Evolutionary conservation across 176 grass and related monocot genomes (phyloP), one percentile per base, ranked within the genome.

Genomic region (Musa troglodytarum): DNA sequence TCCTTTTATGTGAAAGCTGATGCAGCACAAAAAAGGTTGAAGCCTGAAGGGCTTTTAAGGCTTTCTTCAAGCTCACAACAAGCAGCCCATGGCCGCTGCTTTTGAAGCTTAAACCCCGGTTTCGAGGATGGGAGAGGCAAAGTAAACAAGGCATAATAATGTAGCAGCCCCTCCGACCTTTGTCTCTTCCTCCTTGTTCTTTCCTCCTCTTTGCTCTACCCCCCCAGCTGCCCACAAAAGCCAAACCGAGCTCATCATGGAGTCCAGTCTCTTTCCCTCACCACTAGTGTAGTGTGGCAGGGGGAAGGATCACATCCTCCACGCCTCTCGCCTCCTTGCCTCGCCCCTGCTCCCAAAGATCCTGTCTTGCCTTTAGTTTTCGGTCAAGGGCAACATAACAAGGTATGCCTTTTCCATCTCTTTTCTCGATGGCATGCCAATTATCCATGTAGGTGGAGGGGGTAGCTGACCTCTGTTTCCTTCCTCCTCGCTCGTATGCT

Each of bases 141-240:
- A 11, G 1, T 21, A 10, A 23, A 21, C 17, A 22, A 9, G 22
- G 21, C 17, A 21, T 43, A 43, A 43, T 43, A 43, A 43, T 43
- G 34, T 6, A 43, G 34, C 4, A n/a, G 61, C 61, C n/a, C 19
- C 1, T 20, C 19, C n/a, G 25, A 1, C n/a, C 61, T 63, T 63
- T 63, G 61, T 63, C 61, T 24, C 61, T 63, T 63, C 19, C 61
- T 63, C 5, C n/a, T 63, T 23, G 61, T 63, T 63, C 61, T 63
- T 63, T 63, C 20, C 61, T 7, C n/a, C 20, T 10, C 61, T 23
- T 19, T 20, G 20, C n/a, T 63, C 19, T n/a, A 22, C 22, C n/a
- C 58, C 22, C 20, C 9, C 61, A 25, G 61, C 20, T 22, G 61
- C 61, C 22, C 61, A 63, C n/a, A 63, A 63, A 22, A 63, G 21